Evolutionary conservation across 345 rosid species (phyloP), one percentile per base, ranked within the genome.

Genomic region (Eucalyptus shirleyi): DNA sequence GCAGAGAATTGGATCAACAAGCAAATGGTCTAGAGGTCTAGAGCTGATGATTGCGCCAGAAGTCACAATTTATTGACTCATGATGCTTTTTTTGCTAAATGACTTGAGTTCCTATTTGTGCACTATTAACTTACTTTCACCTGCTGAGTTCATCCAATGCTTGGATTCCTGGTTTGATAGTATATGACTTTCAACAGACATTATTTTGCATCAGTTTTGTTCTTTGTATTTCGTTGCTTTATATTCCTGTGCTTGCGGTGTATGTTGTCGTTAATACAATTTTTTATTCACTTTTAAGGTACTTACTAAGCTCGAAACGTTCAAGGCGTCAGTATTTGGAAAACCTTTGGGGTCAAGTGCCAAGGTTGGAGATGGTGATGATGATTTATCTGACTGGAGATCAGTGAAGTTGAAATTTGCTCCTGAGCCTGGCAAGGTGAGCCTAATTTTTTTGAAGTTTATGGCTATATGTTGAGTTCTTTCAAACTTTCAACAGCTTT

Each of bases 361-460:
- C 87, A 94, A 94, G 92, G 90, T 93, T 87, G 96, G 82, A 89
- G 95, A 65, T 60, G 93, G 90, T 60, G 94, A 90, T 23, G 95
- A 93, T 90, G 99, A 98, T 92, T 89, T 96, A 47, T 95, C 98
- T 45, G 96, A 97, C 92, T 98, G 99, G 99, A 94, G 89, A 90
- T 87, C 93, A 51, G 95, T 89, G 69, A 88, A 89, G 89, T 93
- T 98, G 91, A 92, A 91, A 90, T 98, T 98, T 91, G 93, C 93
- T 50, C 95, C 95, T 62, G 98, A 95, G 87, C 88, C 86, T 90
- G 94, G 95, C 93, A 96, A 96, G 97, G 99, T 97, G 91, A 88
- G 91, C 60, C 89, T 88, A 62, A 19, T 60, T 40, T 77, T 50
- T 40, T 30, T 18, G 9, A 21, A 34, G 45, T 51, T 30, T 40